Evolutionary conservation across 192 early-diverging fungal species (phyloP).

Genomic region (Coemansia nantahalensis): DNA sequence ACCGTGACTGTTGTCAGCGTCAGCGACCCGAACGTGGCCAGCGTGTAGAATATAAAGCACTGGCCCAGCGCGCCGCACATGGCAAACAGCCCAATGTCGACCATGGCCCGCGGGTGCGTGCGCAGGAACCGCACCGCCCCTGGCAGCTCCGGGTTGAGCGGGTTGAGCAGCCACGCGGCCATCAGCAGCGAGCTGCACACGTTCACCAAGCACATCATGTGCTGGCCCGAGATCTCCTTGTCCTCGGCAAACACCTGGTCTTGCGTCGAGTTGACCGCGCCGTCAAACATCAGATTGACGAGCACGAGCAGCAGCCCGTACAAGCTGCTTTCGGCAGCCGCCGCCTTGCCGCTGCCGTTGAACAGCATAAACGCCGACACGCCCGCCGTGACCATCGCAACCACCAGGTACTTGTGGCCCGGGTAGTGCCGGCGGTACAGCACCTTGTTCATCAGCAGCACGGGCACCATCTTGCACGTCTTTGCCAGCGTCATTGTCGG

Average conservation of each 20-base stretch:
- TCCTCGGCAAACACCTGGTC: constrained; percentile 88
- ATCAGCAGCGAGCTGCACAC: constrained; percentile 72
- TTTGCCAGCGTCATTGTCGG: constrained; percentile 96
- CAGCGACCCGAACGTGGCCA: constrained; percentile 87
- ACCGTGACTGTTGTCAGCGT: constrained; percentile 93
- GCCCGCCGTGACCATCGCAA: constrained; percentile 82
- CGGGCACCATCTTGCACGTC: constrained; percentile 95
- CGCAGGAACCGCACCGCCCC: constrained; percentile 72
- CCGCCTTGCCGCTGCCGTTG: constrained; percentile 45
- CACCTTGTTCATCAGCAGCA: constrained; percentile 92
- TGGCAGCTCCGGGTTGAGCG: constrained; percentile 73
- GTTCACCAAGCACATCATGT: constrained; percentile 99
- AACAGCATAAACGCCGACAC: constrained; percentile 94
- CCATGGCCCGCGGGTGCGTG: constrained; percentile 73
- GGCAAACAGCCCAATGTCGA: constrained; percentile 86
- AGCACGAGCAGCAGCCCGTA: constrained; percentile 80
- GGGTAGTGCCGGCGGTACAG: constrained; percentile 88
- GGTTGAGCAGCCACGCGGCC: constrained; percentile 70
- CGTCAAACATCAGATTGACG: constrained; percentile 89
- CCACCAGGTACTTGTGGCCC: constrained; percentile 83
- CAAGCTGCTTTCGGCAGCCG: constrained; percentile 59
- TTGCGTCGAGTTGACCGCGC: constrained; percentile 93
- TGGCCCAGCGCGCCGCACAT: constrained; percentile 95
- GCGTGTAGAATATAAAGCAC: constrained; percentile 95
- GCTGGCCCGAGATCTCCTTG: constrained; percentile 70